Evolutionary conservation across 2,329 filamentous ascomycete genomes (phyloP).

Genomic region (Leptosphaerulina australis): DNA sequence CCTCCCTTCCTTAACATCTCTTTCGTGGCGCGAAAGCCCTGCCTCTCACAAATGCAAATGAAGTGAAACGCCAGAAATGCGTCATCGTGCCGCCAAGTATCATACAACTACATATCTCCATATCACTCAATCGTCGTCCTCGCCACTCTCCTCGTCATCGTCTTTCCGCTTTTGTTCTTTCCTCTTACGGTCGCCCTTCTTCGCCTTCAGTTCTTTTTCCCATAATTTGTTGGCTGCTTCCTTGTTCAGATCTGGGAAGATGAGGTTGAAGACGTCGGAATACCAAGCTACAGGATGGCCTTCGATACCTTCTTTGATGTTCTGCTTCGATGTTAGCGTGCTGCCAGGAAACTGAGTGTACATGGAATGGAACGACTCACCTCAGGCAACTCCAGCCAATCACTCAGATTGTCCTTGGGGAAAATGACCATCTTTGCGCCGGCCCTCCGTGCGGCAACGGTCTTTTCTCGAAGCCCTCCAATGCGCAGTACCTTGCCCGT

Average conservation of each 20-base stretch:
- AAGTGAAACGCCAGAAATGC: constrained; percentile 11
- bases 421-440: constrained; percentile 95
- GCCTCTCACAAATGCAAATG: not conserved
- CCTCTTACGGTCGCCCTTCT: constrained; percentile 46
- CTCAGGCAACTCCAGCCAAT: constrained; percentile 96
- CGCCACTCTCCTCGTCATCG: constrained; percentile 54
- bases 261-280: constrained; percentile 85
- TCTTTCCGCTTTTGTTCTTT: constrained; percentile 45
- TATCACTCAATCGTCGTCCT: constrained; percentile 39
- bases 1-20: not conserved
- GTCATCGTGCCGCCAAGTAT: constrained; percentile 1
- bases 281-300: constrained; percentile 94
- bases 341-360: no score
- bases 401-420: constrained; percentile 91
- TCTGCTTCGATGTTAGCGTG: constrained; percentile 61
- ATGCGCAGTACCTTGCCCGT: constrained; percentile 97
- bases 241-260: constrained; percentile 82
- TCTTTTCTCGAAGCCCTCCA: constrained; percentile 94
- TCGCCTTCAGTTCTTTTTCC: constrained; percentile 63
- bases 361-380: constrained; percentile 64
- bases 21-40: not conserved
- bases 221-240: constrained; percentile 74
- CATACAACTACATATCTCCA: not conserved
- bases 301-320: constrained; percentile 96
- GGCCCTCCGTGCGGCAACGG: constrained; percentile 88